Evolutionary conservation across 768 basidiomycete genomes (phyloP).

Genomic region (Pleurotus ostreatus): DNA sequence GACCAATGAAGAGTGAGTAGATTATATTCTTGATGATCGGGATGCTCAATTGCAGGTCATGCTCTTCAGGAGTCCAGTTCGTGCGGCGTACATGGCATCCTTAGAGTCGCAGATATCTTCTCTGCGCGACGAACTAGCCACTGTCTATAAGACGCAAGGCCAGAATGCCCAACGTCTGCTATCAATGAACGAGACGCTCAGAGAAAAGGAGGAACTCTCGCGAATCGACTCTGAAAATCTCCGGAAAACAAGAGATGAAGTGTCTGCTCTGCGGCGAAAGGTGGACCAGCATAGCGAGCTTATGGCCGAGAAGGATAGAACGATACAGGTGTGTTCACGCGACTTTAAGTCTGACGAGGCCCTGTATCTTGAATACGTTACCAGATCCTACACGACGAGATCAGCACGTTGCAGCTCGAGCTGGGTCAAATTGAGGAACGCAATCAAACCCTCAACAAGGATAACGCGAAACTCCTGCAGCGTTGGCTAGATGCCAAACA

Average conservation of each 20-base stretch:
- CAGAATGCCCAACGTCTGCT: constrained; percentile 93
- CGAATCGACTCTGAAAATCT: constrained; percentile 79
- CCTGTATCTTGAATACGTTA: no score
- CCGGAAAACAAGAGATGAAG: constrained; percentile 73
- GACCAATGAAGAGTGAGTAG: constrained; percentile 66
- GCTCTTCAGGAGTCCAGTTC: constrained; percentile 70
- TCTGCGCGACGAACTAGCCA: constrained; percentile 87
- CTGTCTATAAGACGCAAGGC: constrained; percentile 93
- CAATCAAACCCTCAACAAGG: constrained; percentile 80
- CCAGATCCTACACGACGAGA: constrained; percentile 93
- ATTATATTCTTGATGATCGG: constrained; percentile 14
- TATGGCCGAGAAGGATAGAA: constrained; percentile 85
- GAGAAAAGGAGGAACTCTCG: constrained; percentile 87
- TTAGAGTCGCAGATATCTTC: constrained; percentile 93
- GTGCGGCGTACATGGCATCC: constrained; percentile 84
- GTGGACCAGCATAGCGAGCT: constrained; percentile 82
- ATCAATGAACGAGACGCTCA: constrained; percentile 90
- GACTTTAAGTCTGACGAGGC: neutral
- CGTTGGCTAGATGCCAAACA: constrained; percentile 98
- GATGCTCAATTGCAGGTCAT: neutral
- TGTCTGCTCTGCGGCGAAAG: constrained; percentile 63
- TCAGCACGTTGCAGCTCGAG: constrained; percentile 87
- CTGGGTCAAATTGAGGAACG: constrained; percentile 85
- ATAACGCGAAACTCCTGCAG: constrained; percentile 93
- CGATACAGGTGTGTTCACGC: constrained; percentile 68